Base-by-base conservation (phyloP, 2,329 filamentous ascomycete species). In the Lasiodiplodia gonubiensis region DNA sequence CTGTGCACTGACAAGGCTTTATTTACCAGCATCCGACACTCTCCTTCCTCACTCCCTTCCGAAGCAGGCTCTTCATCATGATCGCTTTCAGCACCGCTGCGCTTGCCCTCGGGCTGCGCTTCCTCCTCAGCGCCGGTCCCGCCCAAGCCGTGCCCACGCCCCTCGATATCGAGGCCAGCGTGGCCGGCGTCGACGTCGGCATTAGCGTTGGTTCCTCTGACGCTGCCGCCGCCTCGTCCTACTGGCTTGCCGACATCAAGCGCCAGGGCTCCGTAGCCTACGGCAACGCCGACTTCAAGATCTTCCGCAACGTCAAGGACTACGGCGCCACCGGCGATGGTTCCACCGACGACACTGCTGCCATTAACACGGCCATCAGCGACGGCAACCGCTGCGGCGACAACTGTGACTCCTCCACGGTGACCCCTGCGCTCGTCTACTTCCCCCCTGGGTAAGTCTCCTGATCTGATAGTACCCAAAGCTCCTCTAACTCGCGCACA, bases 401-500 rank as follows among this genome's bases (percentile, higher is more conserved):
- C 70, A 88, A 88, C 70, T 98, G 94, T 76, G 91, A 95, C 76
- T 97, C 93, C 1, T 88, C 87, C 37, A 98, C 94, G 3, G 86
- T 87, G n/a, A 88, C 89, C 1, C 94, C 94, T 0, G 94, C 92
- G 30, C 82, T 98, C 16, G 88, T 98, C 64, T 98, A 97, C 83
- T 97, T 98, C 83, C 94, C 93, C 48, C 84, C 92, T 12, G 94
- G 94, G 55, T 61, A 16, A 63, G 64, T 30, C 30, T 23, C 30
- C 37, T 54, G 42, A 55, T 55, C n/a, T 48, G 21, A 21, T 21
- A 23, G 18, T 23, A 16, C 30, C 8, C 33, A 52, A 52, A 16
- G 7, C 23, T 7, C 30, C 12, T 39, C 64, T 66, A 51, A 66
- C 46, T 11, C 21, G 14, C 35, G n/a, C 39, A 21, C 54, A 66